Evolutionary conservation across 2,329 filamentous ascomycete genomes (phyloP).

Genomic region (Chaetomium sp.): DNA sequence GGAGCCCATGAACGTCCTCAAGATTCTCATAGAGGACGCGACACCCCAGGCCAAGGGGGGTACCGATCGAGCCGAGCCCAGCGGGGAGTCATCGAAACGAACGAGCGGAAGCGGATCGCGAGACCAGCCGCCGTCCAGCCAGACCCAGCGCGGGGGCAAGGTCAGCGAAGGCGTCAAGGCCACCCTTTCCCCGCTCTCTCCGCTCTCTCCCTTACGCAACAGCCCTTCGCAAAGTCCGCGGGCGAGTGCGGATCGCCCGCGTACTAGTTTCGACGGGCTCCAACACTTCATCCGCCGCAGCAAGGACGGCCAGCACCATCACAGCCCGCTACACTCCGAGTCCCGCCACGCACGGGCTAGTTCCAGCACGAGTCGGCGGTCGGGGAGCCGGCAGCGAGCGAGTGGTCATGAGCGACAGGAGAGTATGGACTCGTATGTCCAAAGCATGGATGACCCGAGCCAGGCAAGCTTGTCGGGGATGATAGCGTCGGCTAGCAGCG

Average conservation of each 20-base stretch:
- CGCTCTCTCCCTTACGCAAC: slow-evolving; percentile 24
- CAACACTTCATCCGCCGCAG: slow-evolving; percentile 44
- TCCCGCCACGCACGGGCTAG: slow-evolving; percentile 49
- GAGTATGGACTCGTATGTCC: slow-evolving; percentile 68
- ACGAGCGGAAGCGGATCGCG: slow-evolving; percentile 13
- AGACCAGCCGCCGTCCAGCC: slow-evolving; percentile 4
- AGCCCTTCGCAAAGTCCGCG: slow-evolving; percentile 46
- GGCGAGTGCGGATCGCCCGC: slow-evolving; percentile 46
- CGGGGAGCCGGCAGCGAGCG: slow-evolving; percentile 41
- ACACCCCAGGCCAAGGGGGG: slow-evolving; percentile 37
- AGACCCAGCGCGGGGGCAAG: slow-evolving; percentile 30
- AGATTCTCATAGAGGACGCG: slow-evolving; percentile 62
- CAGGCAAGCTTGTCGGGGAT: slow-evolving; percentile 56
- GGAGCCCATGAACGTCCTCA: slow-evolving; percentile 74
- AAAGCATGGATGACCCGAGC: slow-evolving; percentile 65
- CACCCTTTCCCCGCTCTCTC: slow-evolving; percentile 50
- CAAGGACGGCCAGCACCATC: slow-evolving; percentile 39
- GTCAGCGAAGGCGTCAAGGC: slow-evolving; percentile 54
- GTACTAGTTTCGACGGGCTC: slow-evolving; percentile 49
- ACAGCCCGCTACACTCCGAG: slow-evolving; percentile 33
- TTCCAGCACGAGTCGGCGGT: slow-evolving; percentile 53
- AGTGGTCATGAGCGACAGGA: slow-evolving; percentile 48
- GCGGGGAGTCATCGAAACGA: slow-evolving; percentile 15
- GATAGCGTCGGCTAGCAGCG: slow-evolving; percentile 59
- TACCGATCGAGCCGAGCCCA: slow-evolving; percentile 15